These are phyloP conservation scores for Lindgomyces ingoldianus DNA, from an alignment of 495 filamentous ascomycete species.

Conservation along the genomic window DNA sequence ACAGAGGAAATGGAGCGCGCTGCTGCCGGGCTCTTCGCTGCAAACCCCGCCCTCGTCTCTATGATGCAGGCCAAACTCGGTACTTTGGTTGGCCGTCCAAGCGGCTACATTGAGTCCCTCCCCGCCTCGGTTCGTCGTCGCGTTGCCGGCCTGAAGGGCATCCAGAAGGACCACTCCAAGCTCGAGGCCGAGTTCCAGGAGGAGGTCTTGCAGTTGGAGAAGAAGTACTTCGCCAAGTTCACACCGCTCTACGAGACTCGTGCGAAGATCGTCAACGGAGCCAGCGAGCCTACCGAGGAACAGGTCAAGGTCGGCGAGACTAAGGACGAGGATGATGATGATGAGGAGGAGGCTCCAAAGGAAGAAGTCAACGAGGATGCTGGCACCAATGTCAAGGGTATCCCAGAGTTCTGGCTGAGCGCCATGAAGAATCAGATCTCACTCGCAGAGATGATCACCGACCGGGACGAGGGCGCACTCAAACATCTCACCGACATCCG, in stretches of 20 bases:
- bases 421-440: slow-evolving; percentile 99
- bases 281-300: slow-evolving; percentile 76
- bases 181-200: slow-evolving; percentile 98
- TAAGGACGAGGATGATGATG: slow-evolving; percentile 69
- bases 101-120: slow-evolving; percentile 96
- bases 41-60: slow-evolving; percentile 86
- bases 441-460: slow-evolving; percentile 96
- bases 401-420: slow-evolving; percentile 99
- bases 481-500: slow-evolving; percentile 91
- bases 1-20: slow-evolving; percentile 88
- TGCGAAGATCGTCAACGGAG: slow-evolving; percentile 88
- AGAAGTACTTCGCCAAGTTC: slow-evolving; percentile 99
- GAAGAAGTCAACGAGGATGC: slow-evolving; percentile 56
- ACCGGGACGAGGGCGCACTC: slow-evolving; percentile 89
- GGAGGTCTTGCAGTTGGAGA: slow-evolving; percentile 95
- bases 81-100: slow-evolving; percentile 88
- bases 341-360: slow-evolving; percentile 55
- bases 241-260: slow-evolving; percentile 96
- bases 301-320: slow-evolving; percentile 86
- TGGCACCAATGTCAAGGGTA: slow-evolving; percentile 61
- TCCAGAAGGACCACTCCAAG: slow-evolving; percentile 98
- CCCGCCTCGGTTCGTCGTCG: slow-evolving; percentile 85
- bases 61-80: slow-evolving; percentile 98
- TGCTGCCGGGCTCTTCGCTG: slow-evolving; percentile 85
- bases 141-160: slow-evolving; percentile 91